phyloP scores from a whole-genome alignment of 192 early-diverging fungal species.

The Gryganskiella cystojenkinii region DNA sequence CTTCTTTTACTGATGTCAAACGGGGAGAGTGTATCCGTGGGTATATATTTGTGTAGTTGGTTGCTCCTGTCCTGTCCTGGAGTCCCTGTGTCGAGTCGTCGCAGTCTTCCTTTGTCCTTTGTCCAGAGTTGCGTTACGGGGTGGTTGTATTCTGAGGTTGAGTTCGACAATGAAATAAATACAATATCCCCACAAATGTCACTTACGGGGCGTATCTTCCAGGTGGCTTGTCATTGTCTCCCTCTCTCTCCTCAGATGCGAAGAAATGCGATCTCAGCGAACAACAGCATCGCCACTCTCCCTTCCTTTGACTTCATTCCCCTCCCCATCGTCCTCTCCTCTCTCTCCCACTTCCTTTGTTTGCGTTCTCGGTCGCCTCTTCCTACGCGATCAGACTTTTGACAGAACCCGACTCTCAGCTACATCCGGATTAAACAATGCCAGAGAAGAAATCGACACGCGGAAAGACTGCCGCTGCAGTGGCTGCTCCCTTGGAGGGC shows the following conservation, averaged over 20 bases:
- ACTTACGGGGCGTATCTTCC: background rate
- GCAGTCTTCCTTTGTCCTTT: too few species aligned
- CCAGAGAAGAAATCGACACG: slow-evolving; percentile 35
- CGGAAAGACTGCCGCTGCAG: slow-evolving; percentile 19
- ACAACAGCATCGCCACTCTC: too few species aligned
- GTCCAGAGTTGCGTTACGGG: too few species aligned
- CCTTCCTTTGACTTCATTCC: background rate
- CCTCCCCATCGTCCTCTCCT: background rate
- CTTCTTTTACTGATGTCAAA: too few species aligned
- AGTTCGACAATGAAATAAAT: background rate
- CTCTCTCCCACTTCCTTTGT: background rate
- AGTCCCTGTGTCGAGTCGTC: too few species aligned
- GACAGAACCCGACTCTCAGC: background rate
- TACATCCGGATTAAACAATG: slow-evolving; percentile 13
- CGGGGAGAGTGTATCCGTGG: too few species aligned
- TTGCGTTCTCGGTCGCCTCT: too few species aligned
- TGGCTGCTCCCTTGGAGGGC: slow-evolving; percentile 16
- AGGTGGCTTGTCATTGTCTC: background rate
- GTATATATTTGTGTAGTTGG: too few species aligned
- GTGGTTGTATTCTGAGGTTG: too few species aligned
- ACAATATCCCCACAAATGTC: too few species aligned
- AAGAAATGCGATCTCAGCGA: too few species aligned
- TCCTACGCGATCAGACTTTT: background rate
- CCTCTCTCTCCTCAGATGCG: background rate
- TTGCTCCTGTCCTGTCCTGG: background rate